These are phyloP conservation scores for Odontarrhena argentea DNA, from an alignment of 345 rosid genomes.

Conservation along the genomic window DNA sequence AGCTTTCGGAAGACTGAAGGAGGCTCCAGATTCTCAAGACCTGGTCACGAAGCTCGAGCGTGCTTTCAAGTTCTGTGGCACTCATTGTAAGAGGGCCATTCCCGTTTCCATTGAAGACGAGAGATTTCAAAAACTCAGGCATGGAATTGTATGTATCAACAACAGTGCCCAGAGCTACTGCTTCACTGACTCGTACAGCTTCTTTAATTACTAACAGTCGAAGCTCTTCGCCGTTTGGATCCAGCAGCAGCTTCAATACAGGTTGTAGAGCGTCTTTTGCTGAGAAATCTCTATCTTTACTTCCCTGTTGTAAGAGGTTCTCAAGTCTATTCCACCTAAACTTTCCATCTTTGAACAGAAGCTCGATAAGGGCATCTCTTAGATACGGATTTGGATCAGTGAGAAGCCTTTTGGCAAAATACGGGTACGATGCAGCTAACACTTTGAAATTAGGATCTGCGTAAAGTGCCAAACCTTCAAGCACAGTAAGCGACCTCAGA, in stretches of 20 bases:
- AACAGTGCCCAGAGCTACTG: conserved; percentile 60
- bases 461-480: conserved; percentile 90
- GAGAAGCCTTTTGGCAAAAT: conserved; percentile 97
- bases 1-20: conserved; percentile 67
- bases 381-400: conserved; percentile 96
- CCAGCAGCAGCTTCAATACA: conserved; percentile 71
- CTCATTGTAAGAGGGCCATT: conserved; percentile 62
- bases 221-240: conserved; percentile 80
- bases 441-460: conserved; percentile 96
- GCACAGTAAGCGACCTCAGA: conserved; percentile 93
- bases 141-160: conserved; percentile 68
- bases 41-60: conserved; percentile 72
- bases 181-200: conserved; percentile 78
- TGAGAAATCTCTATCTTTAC: conserved; percentile 88
- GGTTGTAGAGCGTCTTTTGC: conserved; percentile 92
- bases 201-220: conserved; percentile 74
- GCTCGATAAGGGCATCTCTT: conserved; percentile 93
- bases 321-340: conserved; percentile 98
- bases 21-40: conserved; percentile 82
- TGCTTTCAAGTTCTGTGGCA: conserved; percentile 55
- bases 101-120: conserved; percentile 55
- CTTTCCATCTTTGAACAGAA: conserved; percentile 93
- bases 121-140: conserved; percentile 56
- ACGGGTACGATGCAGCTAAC: conserved; percentile 94
- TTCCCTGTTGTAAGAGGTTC: conserved; percentile 88